phyloP scores from a whole-genome alignment of 2,329 filamentous ascomycete genomes.

The Periconia macrospinosa region DNA sequence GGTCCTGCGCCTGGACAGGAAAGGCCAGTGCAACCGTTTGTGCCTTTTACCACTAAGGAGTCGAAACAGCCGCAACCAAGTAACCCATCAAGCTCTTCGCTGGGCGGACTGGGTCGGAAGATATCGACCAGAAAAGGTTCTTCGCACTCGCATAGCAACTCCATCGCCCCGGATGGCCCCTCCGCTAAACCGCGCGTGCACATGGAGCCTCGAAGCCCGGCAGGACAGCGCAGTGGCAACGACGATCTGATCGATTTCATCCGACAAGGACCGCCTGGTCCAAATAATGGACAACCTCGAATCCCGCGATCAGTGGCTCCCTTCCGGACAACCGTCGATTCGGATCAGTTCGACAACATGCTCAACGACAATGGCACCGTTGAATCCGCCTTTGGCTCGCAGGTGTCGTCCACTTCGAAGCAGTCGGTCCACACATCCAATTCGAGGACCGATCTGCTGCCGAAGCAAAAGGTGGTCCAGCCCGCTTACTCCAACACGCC shows the following conservation, averaged over 20 bases:
- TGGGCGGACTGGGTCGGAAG: constrained; percentile 29
- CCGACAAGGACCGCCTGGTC: constrained; percentile 74
- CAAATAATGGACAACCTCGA: constrained; percentile 62
- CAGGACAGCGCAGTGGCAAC: constrained; percentile 66
- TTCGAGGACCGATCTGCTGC: constrained; percentile 71
- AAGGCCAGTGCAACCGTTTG: constrained; percentile 38
- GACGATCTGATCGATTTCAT: constrained; percentile 96
- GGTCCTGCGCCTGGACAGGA: constrained; percentile 55
- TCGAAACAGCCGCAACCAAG: constrained; percentile 10
- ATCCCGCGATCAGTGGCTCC: constrained; percentile 84
- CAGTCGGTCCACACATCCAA: constrained; percentile 65
- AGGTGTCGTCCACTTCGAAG: constrained; percentile 39
- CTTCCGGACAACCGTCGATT: constrained; percentile 83
- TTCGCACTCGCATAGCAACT: constrained; percentile 18
- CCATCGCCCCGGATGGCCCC: constrained; percentile 19
- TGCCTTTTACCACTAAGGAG: constrained; percentile 23
- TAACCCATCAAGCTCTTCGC: constrained; percentile 25
- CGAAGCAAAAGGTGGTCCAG: constrained; percentile 33
- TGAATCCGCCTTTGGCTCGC: constrained; percentile 39
- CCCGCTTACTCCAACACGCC: constrained; percentile 41
- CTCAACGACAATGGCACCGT: constrained; percentile 34
- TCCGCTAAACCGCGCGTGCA: constrained; percentile 31
- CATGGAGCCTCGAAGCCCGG: constrained; percentile 66
- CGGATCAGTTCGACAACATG: constrained; percentile 66
- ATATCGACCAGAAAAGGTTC: constrained; percentile 23